These are phyloP conservation scores for Xerocomus amazonicus DNA, from an alignment of 1,284 basidiomycete genomes.

Conservation along the genomic window DNA sequence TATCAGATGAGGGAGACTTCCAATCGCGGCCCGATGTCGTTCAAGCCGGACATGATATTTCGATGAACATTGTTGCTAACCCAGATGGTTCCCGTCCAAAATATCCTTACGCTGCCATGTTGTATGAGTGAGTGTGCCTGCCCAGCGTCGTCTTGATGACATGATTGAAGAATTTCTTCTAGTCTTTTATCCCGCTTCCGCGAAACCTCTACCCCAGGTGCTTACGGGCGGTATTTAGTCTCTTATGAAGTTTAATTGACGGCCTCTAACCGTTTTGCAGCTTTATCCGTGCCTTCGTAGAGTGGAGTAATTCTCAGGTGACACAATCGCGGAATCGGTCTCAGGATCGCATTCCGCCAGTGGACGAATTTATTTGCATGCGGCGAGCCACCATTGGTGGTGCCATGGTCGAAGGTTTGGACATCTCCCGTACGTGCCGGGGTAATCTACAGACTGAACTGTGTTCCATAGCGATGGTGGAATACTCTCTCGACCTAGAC, in stretches of 20 bases:
- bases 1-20: constrained; percentile 42
- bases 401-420: constrained; percentile 43
- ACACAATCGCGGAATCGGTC: constrained; percentile 39
- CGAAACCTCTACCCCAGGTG: constrained; percentile 37
- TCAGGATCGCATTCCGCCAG: constrained; percentile 37
- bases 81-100: constrained; percentile 34
- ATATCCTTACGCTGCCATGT: constrained; percentile 42
- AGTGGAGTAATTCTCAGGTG: constrained; percentile 40
- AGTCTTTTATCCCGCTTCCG: constrained; percentile 40
- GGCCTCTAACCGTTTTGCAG: constrained; percentile 22
- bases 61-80: constrained; percentile 31
- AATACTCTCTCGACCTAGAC: constrained; percentile 45
- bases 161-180: constrained; percentile 9
- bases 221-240: constrained; percentile 33
- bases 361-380: constrained; percentile 43
- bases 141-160: constrained; percentile 4
- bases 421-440: background rate
- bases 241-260: background rate
- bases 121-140: constrained; percentile 35
- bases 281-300: constrained; percentile 39
- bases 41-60: constrained; percentile 36
- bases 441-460: background rate
- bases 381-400: constrained; percentile 43
- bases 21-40: constrained; percentile 40
- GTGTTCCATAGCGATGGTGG: constrained; percentile 39